phyloP scores from a whole-genome alignment of 2,329 filamentous ascomycete species.

The Neurospora crassa region DNA sequence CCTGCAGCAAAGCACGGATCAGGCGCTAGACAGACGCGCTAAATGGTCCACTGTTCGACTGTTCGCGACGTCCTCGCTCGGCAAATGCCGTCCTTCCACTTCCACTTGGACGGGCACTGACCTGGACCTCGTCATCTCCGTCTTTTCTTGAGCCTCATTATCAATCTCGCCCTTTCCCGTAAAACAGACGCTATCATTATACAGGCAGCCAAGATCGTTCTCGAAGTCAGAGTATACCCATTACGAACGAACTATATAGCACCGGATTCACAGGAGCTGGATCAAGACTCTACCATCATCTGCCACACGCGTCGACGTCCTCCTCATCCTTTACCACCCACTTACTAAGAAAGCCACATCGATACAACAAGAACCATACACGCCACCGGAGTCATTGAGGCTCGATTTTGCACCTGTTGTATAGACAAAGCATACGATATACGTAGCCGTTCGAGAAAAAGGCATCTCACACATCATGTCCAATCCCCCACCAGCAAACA shows the following conservation, averaged over 20 bases:
- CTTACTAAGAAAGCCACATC: neutral
- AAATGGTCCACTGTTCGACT: neutral
- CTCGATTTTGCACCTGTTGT: neutral
- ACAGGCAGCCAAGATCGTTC: neutral
- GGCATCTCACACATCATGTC: slow-evolving; percentile 10
- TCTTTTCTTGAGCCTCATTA: neutral
- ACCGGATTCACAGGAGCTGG: neutral
- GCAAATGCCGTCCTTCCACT: neutral
- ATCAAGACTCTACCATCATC: neutral
- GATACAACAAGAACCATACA: neutral
- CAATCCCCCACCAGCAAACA: slow-evolving; percentile 10
- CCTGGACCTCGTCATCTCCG: neutral
- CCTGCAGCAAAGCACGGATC: neutral
- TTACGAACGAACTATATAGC: neutral
- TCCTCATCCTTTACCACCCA: neutral
- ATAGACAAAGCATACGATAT: neutral
- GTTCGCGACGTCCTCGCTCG: neutral
- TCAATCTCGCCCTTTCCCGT: neutral
- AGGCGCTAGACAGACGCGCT: neutral
- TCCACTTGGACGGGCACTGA: neutral
- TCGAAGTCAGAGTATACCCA: neutral
- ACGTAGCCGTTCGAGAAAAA: neutral
- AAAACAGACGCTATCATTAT: neutral
- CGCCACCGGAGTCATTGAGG: neutral
- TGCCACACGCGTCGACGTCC: neutral